These are phyloP conservation scores for Coprinopsis sp. DNA, from an alignment of 768 basidiomycete genomes.

Conservation along the genomic window DNA sequence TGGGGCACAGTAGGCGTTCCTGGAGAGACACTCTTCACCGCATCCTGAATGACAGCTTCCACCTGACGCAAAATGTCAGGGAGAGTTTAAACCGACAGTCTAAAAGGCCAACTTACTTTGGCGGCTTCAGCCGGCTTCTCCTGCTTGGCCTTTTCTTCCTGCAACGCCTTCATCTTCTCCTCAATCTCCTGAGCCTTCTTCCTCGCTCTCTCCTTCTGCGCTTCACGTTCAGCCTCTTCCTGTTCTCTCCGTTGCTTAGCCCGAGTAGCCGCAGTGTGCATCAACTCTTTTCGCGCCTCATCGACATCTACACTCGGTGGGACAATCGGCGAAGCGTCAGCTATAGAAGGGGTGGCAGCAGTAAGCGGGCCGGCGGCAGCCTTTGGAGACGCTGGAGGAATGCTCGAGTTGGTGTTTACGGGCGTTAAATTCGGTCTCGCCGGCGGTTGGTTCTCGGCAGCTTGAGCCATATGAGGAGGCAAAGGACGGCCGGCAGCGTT, in stretches of 20 bases:
- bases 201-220: conserved; percentile 73
- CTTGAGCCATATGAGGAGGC: conserved; percentile 52
- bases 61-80: conserved; percentile 25
- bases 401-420: conserved; percentile 28
- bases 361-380: conserved; percentile 38
- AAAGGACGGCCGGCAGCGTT: conserved; percentile 46
- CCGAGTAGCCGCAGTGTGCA: conserved; percentile 83
- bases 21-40: conserved; percentile 24
- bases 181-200: conserved; percentile 77
- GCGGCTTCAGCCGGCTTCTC: conserved; percentile 15
- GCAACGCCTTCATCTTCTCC: conserved; percentile 51
- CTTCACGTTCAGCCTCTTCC: conserved; percentile 80
- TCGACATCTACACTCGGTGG: conserved; percentile 48
- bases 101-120: conserved; percentile 7
- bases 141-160: conserved; percentile 31
- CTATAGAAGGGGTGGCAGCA: conserved; percentile 31
- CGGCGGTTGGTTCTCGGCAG: conserved; percentile 30
- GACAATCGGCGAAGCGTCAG: conserved; percentile 26
- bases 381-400: conserved; percentile 40
- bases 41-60: conserved; percentile 40
- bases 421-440: conserved; percentile 33
- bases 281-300: conserved; percentile 64
- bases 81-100: conserved; percentile 1
- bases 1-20: too few relatives aligned
- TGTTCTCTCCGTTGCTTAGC: conserved; percentile 75